phyloP scores from a whole-genome alignment of 2,329 filamentous ascomycete species.

The Pyricularia sp. region DNA sequence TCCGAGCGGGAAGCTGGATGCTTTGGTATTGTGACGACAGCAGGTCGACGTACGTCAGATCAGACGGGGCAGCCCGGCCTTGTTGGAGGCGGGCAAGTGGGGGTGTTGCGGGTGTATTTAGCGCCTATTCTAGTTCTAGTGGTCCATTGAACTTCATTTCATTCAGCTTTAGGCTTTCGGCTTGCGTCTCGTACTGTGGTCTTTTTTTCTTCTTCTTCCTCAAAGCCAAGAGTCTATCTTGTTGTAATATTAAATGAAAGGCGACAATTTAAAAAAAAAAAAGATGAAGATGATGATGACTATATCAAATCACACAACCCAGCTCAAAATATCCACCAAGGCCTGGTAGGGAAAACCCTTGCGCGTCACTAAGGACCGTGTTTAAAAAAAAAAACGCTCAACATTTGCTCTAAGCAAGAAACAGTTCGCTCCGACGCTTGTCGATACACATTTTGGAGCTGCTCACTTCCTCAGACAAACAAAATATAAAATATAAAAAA shows the following conservation, averaged over 20 bases:
- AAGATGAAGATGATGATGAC: neutral
- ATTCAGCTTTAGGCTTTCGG: neutral
- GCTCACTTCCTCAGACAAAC: too few relatives aligned
- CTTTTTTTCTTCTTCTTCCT: neutral
- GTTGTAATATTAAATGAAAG: neutral
- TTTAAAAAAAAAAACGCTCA: neutral
- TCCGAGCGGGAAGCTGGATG: neutral
- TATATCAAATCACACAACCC: too few relatives aligned
- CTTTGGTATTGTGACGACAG: neutral
- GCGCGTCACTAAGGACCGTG: neutral
- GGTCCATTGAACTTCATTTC: neutral
- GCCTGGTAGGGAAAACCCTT: neutral
- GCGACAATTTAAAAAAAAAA: neutral
- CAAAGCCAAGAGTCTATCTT: neutral
- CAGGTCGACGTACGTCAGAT: neutral
- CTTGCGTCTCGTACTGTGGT: neutral
- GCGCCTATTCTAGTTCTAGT: neutral
- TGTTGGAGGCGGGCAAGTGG: neutral
- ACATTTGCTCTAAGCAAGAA: neutral
- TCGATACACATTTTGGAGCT: too few relatives aligned
- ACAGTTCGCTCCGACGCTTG: neutral
- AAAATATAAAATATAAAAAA: too few relatives aligned
- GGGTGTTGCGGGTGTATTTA: neutral
- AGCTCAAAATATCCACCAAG: neutral
- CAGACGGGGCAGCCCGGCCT: neutral